Evolutionary conservation across 768 basidiomycete species (phyloP).

Genomic region (Suillus spraguei): DNA sequence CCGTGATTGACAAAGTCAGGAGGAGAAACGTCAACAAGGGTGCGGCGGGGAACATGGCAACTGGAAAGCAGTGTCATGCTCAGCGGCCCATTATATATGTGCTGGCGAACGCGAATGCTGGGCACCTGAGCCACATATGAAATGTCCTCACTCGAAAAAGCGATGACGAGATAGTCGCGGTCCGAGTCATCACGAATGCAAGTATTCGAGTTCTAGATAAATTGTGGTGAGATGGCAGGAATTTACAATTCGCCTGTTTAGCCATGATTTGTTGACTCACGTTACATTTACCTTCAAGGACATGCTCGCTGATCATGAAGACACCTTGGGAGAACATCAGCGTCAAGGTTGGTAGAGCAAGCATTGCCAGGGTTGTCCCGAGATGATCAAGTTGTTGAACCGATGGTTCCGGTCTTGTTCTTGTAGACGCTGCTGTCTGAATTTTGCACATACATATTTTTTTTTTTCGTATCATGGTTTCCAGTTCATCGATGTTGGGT

Average conservation of each 20-base stretch:
- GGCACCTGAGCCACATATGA: background rate
- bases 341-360: too few relatives aligned
- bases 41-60: constrained; percentile 38
- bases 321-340: background rate
- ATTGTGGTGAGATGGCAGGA: background rate
- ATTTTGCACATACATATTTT: too few relatives aligned
- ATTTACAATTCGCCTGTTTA: background rate
- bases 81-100: background rate
- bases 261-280: background rate
- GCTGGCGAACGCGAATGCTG: background rate
- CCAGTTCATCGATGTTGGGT: too few relatives aligned
- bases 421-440: too few relatives aligned
- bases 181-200: background rate
- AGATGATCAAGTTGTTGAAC: too few relatives aligned
- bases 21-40: constrained; percentile 48
- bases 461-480: too few relatives aligned
- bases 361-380: too few relatives aligned
- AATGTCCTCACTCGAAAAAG: background rate
- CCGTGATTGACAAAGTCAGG: constrained; percentile 47
- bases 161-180: background rate
- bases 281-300: background rate
- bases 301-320: background rate
- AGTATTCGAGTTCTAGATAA: background rate
- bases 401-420: too few relatives aligned
- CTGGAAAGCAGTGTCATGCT: background rate